phyloP scores from a whole-genome alignment of 768 basidiomycete genomes.

The Pisolithus albus region DNA sequence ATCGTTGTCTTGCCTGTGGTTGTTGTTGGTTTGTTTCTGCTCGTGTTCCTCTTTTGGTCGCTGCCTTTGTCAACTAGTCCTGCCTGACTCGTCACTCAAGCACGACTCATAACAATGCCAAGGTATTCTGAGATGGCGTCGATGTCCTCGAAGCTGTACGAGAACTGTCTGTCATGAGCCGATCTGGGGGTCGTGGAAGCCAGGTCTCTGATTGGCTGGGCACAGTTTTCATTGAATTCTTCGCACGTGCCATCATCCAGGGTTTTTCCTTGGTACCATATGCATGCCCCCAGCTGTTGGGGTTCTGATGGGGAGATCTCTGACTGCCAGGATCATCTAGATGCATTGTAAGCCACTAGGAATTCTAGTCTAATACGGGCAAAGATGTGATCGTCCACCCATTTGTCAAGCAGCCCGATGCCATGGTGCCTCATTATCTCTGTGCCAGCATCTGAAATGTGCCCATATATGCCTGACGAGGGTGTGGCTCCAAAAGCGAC shows the following conservation, averaged over 20 bases:
- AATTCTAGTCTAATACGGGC: constrained; percentile 16
- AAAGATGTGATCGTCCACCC: constrained; percentile 29
- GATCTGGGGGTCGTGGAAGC: constrained; percentile 17
- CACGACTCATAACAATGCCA: too few species aligned
- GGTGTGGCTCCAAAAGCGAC: too few species aligned
- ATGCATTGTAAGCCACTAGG: constrained; percentile 21
- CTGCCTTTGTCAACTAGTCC: too few species aligned
- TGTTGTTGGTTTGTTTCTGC: too few species aligned
- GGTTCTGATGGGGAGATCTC: constrained; percentile 1
- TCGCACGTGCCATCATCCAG: constrained; percentile 11
- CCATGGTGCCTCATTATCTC: constrained; percentile 22
- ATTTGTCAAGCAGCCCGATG: constrained; percentile 8
- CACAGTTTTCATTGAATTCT: constrained; percentile 30
- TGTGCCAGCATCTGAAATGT: constrained; percentile 14
- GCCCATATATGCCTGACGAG: too few species aligned
- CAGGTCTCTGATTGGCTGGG: constrained; percentile 14
- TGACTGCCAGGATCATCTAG: neutral
- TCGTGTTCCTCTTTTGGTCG: too few species aligned
- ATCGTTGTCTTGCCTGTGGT: too few species aligned
- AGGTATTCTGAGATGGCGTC: constrained; percentile 26
- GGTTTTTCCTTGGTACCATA: constrained; percentile 23
- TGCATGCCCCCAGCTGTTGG: constrained; percentile 1
- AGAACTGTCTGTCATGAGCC: constrained; percentile 11
- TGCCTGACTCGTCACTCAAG: too few species aligned
- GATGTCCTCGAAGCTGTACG: constrained; percentile 30